Evolutionary conservation across 2,329 filamentous ascomycete genomes (phyloP), one percentile per base, ranked within the genome.

Genomic region (Ophiobolus disseminans): DNA sequence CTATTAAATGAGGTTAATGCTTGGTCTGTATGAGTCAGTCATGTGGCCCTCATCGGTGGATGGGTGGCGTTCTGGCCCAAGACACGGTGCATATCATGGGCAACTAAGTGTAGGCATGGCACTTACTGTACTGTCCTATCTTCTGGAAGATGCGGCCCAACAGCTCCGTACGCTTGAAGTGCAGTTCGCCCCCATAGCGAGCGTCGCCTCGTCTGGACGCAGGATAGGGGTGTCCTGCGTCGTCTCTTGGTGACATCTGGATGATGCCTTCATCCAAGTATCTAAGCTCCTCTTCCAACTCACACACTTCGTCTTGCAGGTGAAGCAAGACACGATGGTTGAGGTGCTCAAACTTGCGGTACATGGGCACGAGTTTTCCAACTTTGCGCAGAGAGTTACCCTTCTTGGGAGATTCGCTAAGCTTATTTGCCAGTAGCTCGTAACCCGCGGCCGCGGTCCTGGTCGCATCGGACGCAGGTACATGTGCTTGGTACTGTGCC

Each of bases 241-340:
- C 56, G 35, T 60, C 58, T 40, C 57, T 58, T 28, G 58, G 62
- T n/a, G 66, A 66, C 21, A 61, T 59, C 53, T 77, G 75, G 11
- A 75, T 75, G 63, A 83, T 79, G 32, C 78, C 76, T 53, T 83
- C 80, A 46, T 96, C 92, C 1, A 94, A 73, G 0, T 79, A 77
- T 14, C 84, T 82, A 1, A 97, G 80, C 48, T 92, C 85, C 62
- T 91, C 86, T 72, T 96, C 91, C 28, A 96, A 78, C 61, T 93
- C 88, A 22, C 81, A 80, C 14, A 96, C 83, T 69, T 96, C 90
- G 65, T 96, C 91, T 71, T 96, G 92, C 13, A 96, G 79, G 54
- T 94, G 86, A 0, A 96, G 78, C 2, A 97, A 76, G 2, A 96
- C 76, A 2, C 92, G 86, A 68, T 96, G 91, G 62, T 94, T 92